Evolutionary conservation across 768 basidiomycete genomes (phyloP).

Genomic region (Mycena sanguinolenta): DNA sequence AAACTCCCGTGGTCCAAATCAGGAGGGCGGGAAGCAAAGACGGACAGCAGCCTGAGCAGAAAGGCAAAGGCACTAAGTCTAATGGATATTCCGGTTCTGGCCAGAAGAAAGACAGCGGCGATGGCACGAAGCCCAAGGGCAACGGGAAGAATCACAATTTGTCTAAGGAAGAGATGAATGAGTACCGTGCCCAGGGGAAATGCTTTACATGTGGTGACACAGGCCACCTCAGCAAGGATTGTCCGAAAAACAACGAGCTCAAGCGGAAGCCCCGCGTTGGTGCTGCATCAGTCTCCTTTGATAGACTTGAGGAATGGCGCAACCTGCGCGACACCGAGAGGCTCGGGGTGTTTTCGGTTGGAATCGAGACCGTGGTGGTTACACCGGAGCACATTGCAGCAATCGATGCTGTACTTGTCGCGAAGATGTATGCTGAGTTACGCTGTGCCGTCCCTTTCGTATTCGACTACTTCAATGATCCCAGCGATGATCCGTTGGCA

Average conservation of each 20-base stretch:
- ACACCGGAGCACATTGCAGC: background rate
- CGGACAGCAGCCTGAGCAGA: too few relatives aligned
- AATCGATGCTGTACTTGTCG: slow-evolving; percentile 7
- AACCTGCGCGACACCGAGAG: background rate
- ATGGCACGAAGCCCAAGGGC: background rate
- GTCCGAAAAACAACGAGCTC: slow-evolving; percentile 19
- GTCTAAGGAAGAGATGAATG: slow-evolving; percentile 17
- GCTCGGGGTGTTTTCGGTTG: slow-evolving; percentile 8
- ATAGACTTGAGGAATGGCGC: slow-evolving; percentile 4
- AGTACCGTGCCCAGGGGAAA: too few relatives aligned
- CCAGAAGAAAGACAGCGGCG: background rate
- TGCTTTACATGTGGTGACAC: slow-evolving; percentile 23
- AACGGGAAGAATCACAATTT: slow-evolving; percentile 15
- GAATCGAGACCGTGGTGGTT: background rate
- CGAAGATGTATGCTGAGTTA: slow-evolving; percentile 14
- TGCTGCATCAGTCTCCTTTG: slow-evolving; percentile 2
- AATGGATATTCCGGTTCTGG: too few relatives aligned
- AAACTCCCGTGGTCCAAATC: background rate
- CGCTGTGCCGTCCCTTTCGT: slow-evolving; percentile 4
- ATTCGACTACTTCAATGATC: slow-evolving; percentile 12
- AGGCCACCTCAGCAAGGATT: slow-evolving; percentile 31
- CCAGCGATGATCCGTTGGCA: background rate
- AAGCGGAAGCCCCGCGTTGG: background rate
- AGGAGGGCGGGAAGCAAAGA: slow-evolving; percentile 25
- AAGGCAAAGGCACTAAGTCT: too few relatives aligned